Evolutionary conservation across 169 alveolate genomes (phyloP).

Genomic region (Eimeria nieschulzi): DNA sequence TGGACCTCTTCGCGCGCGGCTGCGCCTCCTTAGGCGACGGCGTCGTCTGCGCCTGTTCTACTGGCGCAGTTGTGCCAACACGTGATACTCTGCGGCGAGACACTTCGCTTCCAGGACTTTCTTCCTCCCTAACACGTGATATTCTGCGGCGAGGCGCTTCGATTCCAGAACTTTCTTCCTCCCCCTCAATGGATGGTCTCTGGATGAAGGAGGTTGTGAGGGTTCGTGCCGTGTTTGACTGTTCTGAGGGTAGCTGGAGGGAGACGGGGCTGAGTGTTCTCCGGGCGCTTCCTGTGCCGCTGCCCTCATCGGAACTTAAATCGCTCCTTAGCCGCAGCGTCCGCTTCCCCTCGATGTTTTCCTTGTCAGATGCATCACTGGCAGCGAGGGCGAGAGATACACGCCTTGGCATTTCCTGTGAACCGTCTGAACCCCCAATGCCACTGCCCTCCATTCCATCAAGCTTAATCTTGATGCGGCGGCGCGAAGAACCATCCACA

Average conservation of each 20-base stretch:
- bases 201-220: too few relatives aligned
- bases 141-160: not conserved
- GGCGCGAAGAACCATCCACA: conserved; percentile 22
- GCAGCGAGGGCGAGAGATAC: conserved; percentile 27
- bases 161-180: too few relatives aligned
- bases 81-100: conserved; percentile 52
- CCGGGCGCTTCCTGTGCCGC: conserved; percentile 15
- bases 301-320: conserved; percentile 8
- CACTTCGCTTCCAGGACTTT: too few relatives aligned
- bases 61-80: conserved; percentile 8
- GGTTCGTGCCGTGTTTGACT: too few relatives aligned
- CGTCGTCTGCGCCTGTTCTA: not conserved
- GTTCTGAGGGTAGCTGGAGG: too few relatives aligned
- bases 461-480: conserved; percentile 35
- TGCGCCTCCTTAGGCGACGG: not conserved
- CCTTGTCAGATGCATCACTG: conserved; percentile 20
- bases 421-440: not conserved
- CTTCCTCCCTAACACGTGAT: too few relatives aligned
- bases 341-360: conserved; percentile 4
- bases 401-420: conserved; percentile 25
- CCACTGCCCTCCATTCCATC: not conserved
- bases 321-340: conserved; percentile 43
- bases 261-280: conserved; percentile 17
- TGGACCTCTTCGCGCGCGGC: conserved; percentile 16
- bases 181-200: too few relatives aligned